phyloP scores from a whole-genome alignment of 257 asterid genomes.

The Rauvolfia tetraphylla region DNA sequence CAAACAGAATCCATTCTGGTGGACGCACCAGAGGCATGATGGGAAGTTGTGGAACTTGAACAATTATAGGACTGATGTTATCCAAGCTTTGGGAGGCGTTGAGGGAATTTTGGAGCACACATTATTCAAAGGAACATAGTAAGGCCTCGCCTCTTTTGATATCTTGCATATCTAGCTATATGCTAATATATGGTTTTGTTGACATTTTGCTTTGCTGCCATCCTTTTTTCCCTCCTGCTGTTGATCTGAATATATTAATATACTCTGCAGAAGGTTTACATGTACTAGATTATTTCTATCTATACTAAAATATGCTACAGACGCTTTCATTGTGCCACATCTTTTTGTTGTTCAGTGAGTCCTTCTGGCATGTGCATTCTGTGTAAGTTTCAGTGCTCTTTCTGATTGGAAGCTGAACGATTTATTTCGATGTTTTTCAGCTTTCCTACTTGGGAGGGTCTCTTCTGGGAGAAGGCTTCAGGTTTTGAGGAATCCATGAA shows the following conservation, averaged over 20 bases:
- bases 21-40: conserved; percentile 99
- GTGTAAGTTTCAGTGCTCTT: no score
- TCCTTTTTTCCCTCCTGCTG: no score
- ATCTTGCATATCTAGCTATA: neutral
- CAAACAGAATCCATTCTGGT: conserved; percentile 99
- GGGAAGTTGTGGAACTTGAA: conserved; percentile 98
- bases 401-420: conserved; percentile 8
- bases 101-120: conserved; percentile 99
- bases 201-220: neutral
- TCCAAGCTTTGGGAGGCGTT: conserved; percentile 99
- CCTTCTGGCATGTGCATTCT: neutral
- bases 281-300: no score
- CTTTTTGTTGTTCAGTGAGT: neutral
- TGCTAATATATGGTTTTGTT: neutral
- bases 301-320: neutral
- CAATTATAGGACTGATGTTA: conserved; percentile 95
- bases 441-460: conserved; percentile 99
- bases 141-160: conserved; percentile 31
- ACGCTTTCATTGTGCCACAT: neutral
- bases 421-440: conserved; percentile 41
- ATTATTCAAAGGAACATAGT: conserved; percentile 96
- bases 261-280: no score
- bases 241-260: no score
- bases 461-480: conserved; percentile 99
- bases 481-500: conserved; percentile 99